A percentile compares a stretch with the other conserved stretches of the same genome.
These are phyloP conservation scores for Apiospora arundinis DNA, from an alignment of 2,329 filamentous ascomycete species.

Conservation along the genomic window DNA sequence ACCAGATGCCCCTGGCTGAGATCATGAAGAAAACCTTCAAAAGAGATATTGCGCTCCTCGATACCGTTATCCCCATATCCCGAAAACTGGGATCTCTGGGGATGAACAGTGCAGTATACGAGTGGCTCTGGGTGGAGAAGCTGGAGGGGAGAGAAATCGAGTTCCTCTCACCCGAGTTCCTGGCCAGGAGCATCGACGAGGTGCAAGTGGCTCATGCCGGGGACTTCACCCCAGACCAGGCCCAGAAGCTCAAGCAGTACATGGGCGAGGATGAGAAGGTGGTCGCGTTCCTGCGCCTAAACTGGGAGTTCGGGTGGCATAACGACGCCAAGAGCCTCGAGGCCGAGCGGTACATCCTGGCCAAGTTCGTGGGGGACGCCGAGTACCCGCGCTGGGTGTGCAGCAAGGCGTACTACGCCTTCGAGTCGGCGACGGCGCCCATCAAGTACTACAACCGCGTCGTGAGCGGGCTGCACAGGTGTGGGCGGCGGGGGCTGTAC, in stretches of 20 bases:
- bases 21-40: constrained; percentile 14
- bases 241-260: not conserved
- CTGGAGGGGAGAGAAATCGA: not conserved
- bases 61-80: not conserved
- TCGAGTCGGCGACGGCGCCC: constrained; percentile 7
- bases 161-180: not conserved
- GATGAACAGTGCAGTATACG: not conserved
- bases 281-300: constrained; percentile 7
- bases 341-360: constrained; percentile 7
- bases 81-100: not conserved
- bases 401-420: constrained; percentile 14
- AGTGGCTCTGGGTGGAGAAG: constrained; percentile 1
- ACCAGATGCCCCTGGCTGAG: not conserved
- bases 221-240: not conserved
- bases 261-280: not conserved
- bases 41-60: not conserved
- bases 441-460: constrained; percentile 19
- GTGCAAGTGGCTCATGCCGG: not conserved
- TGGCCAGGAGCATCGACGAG: not conserved
- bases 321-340: not conserved
- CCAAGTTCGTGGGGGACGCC: constrained; percentile 1
- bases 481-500: constrained; percentile 4
- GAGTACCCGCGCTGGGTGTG: constrained; percentile 11
- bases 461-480: constrained; percentile 5
- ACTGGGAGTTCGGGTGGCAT: not conserved